Evolutionary conservation across 805 yeast genomes (phyloP).

Genomic region (Scheffersomyces amazonensis): DNA sequence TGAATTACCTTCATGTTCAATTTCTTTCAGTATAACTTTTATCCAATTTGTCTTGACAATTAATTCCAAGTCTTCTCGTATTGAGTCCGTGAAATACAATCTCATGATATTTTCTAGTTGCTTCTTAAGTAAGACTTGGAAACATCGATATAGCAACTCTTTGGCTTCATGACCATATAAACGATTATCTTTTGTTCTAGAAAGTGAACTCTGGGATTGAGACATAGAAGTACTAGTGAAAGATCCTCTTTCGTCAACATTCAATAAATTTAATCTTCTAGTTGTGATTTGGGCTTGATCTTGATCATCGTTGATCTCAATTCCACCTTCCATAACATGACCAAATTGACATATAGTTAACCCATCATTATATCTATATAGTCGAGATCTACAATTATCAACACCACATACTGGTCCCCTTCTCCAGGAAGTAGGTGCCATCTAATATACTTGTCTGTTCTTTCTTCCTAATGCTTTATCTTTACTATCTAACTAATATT

Average conservation of each 20-base stretch:
- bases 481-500: too few species aligned
- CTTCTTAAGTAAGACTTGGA: conserved; percentile 49
- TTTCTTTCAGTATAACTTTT: conserved; percentile 11
- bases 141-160: conserved; percentile 40
- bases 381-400: conserved; percentile 80
- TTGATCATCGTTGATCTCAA: conserved; percentile 82
- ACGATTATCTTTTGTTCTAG: conserved; percentile 7
- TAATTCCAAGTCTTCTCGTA: conserved; percentile 15
- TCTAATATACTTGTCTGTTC: too few species aligned
- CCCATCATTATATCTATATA: conserved; percentile 75
- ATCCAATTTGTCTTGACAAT: conserved; percentile 35
- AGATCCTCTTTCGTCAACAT: conserved; percentile 17
- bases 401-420: conserved; percentile 86
- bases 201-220: conserved; percentile 10
- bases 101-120: conserved; percentile 31
- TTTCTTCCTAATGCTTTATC: too few species aligned
- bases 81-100: conserved; percentile 9
- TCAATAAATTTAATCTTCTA: conserved; percentile 37
- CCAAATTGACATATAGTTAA: conserved; percentile 84
- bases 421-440: conserved; percentile 40
- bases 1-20: conserved; percentile 1
- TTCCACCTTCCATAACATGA: conserved; percentile 78
- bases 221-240: conserved; percentile 12
- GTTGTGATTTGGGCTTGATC: conserved; percentile 55
- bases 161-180: conserved; percentile 50